Evolutionary conservation across 2,329 filamentous ascomycete species (phyloP).

Genomic region (Graphium sp.): DNA sequence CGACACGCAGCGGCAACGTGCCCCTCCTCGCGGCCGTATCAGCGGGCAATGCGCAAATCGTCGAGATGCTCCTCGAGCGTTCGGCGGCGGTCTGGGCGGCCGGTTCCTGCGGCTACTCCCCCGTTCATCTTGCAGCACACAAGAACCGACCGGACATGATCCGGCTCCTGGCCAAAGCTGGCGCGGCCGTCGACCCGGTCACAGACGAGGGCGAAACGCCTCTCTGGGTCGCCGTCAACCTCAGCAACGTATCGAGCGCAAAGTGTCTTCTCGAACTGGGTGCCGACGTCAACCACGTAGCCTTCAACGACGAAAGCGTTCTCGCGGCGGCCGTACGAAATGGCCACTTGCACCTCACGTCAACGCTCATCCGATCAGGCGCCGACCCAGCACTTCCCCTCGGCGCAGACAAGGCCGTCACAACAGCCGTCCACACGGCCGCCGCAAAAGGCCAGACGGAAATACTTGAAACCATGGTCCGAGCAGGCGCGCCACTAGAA

Average conservation of each 20-base stretch:
- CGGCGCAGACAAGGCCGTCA: conserved; percentile 7
- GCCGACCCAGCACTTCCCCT: conserved; percentile 7
- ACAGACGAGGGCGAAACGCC: conserved; percentile 10
- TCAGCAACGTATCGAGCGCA: conserved; percentile 8
- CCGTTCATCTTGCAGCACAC: conserved; percentile 10
- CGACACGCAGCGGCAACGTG: conserved; percentile 6
- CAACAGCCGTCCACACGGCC: conserved; percentile 14
- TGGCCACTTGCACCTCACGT: conserved; percentile 6
- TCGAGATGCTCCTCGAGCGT: conserved; percentile 7
- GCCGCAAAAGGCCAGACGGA: conserved; percentile 10
- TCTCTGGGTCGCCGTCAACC: conserved; percentile 8
- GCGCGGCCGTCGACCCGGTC: conserved; percentile 7
- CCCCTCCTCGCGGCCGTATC: conserved; percentile 25
- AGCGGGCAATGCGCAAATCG: conserved; percentile 18
- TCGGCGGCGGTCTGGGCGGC: conserved; percentile 3
- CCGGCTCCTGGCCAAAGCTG: conserved; percentile 8
- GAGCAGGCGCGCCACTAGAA: conserved; percentile 8
- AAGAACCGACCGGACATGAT: conserved; percentile 8
- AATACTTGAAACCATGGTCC: conserved; percentile 10
- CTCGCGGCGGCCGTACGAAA: conserved; percentile 7
- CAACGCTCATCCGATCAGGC: conserved; percentile 7
- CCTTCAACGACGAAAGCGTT: conserved; percentile 5
- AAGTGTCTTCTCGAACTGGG: conserved; percentile 8
- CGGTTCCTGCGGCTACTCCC: conserved; percentile 6
- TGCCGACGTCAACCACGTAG: conserved; percentile 8